phyloP scores from a whole-genome alignment of 2,329 filamentous ascomycete species.

The Beauveria scarabaeidicola region DNA sequence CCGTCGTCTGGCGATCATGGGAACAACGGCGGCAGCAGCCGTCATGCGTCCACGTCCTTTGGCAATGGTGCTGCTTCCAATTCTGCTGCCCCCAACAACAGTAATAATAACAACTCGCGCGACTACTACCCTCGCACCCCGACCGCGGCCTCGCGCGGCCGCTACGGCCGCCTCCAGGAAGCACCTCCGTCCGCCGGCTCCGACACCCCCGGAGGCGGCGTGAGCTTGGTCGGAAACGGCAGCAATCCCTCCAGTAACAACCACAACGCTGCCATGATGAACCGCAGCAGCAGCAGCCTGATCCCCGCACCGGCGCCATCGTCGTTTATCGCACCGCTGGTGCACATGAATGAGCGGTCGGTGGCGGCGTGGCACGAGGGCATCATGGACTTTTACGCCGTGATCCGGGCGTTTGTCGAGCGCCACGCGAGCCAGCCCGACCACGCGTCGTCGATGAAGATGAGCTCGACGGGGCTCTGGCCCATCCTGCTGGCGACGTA shows the following conservation, averaged over 20 bases:
- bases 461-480: constrained; percentile 26
- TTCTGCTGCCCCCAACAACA: constrained; percentile 12
- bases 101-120: constrained; percentile 17
- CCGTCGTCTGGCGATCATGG: constrained; percentile 18
- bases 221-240: neutral
- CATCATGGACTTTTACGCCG: constrained; percentile 28
- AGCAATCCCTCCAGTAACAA: neutral
- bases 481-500: constrained; percentile 29
- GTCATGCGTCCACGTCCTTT: neutral
- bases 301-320: neutral
- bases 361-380: constrained; percentile 28
- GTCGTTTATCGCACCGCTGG: constrained; percentile 20
- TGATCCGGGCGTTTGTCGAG: constrained; percentile 29
- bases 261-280: constrained; percentile 13
- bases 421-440: constrained; percentile 25
- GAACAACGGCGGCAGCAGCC: constrained; percentile 9
- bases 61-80: constrained; percentile 11
- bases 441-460: constrained; percentile 19
- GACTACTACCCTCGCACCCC: constrained; percentile 24
- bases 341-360: constrained; percentile 27
- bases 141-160: constrained; percentile 18
- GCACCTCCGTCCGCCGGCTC: constrained; percentile 2
- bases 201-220: constrained; percentile 1
- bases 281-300: constrained; percentile 5
- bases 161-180: constrained; percentile 25